Evolutionary conservation across 176 grass and related monocot species (phyloP), one percentile per base, ranked within the genome.

Genomic region (Aechmea fasciata): DNA sequence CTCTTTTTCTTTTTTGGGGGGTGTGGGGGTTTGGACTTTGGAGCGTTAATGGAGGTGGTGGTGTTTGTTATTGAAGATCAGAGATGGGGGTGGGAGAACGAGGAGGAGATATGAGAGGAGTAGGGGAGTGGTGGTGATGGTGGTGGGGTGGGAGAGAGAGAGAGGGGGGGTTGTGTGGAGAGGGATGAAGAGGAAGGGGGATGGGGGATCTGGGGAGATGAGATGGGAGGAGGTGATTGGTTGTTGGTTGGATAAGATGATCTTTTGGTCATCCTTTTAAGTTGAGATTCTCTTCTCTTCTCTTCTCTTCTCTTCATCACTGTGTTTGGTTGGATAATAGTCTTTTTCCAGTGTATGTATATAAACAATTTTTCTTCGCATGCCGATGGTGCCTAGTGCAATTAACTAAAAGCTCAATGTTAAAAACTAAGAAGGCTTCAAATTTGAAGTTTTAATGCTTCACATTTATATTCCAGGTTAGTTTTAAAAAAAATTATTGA

Each of bases 191-290:
- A 5, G 6, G 33, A 7, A 3, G 33, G 29, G 18, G 57, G 13
- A 57, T 3, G 33, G 29, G 10, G 41, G 71, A 73, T 72, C 69
- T 3, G 13, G 0, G 73, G 83, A 33, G 74, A n/a, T 72, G 11
- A 68, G 80, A 70, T 84, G 88, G 84, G 20, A 72, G 50, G 57
- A 55, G 68, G 28, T 70, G 47, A 91, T 91, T 91, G 88, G 88
- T 69, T 70, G 68, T 10, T 12, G 17, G 23, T 41, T 49, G 84
- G 88, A 91, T 91, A 84, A 84, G 78, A 68, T 84, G 66, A 79
- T 77, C 57, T 13, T 13, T 55, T 7, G 11, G 15, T n/a, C 52
- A 13, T 12, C 5, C 52, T 55, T 13, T 55, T 10, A 17, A 59
- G 0, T 1, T 18, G n/a, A 19, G 1, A n/a, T n/a, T n/a, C 1